Evolutionary conservation across 257 asterid species (phyloP), one percentile per base, ranked within the genome.

Genomic region (Sherardia arvensis): DNA sequence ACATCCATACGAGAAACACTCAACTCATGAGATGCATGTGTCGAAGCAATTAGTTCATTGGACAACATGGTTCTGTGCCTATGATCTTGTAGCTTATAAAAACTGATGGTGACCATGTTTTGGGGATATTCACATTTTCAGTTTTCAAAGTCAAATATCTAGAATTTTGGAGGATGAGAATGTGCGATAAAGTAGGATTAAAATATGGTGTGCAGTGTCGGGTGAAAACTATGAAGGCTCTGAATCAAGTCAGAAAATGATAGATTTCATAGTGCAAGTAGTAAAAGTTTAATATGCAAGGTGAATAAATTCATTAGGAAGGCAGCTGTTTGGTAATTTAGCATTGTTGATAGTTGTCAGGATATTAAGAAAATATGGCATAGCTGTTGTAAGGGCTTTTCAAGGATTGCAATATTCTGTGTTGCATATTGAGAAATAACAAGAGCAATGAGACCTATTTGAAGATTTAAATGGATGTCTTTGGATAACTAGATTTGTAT

Each of bases 1-100:
- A 59, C 76, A 83, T 73, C 48, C 82, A 49, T 82, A 80, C 71
- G 77, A 80, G 74, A 66, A 79, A 70, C 71, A 66, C 28, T 71
- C 79, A 65, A 62, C 53, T 59, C 47, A 70, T 62, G 70, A 78
- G 29, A 69, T 70, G 17, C n/a, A 5, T 60, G 8, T 23, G 11
- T 21, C 4, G 14, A 59, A 63, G 40, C 14, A 64, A 53, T 69
- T 32, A 64, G 49, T 6, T n/a, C 59, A 3, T 43, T 17, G 51
- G 51, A 43, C 7, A 3, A 15, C 17, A 43, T 21, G 29, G 4
- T 65, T 11, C 8, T 20, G 14, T 51, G 18, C 18, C 36, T 49
- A 4, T 26, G 21, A 26, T 38, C 47, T 48, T 36, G 26, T n/a
- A n/a, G n/a, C n/a, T n/a, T n/a, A n/a, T n/a, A n/a, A n/a, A n/a